phyloP scores from a whole-genome alignment of 2,329 filamentous ascomycete species.

The Fusarium armeniacum region DNA sequence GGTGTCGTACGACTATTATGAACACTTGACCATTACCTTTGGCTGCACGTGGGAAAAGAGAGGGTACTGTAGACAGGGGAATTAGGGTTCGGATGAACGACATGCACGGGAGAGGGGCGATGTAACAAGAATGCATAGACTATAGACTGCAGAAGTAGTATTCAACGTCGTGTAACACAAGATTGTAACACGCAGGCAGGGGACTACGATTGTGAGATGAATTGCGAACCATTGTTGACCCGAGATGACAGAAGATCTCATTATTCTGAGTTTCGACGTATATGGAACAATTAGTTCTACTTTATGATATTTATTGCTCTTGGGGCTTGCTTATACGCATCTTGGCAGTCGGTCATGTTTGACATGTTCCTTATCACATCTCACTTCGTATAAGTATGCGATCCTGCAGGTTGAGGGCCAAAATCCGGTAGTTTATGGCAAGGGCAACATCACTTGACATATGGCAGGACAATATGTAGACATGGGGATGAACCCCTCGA shows the following conservation, averaged over 20 bases:
- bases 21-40: conserved; percentile 17
- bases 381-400: conserved; percentile 8
- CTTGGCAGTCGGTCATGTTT: conserved; percentile 7
- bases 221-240: not conserved
- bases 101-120: conserved; percentile 10
- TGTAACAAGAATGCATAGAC: conserved; percentile 14
- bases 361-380: conserved; percentile 19
- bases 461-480: conserved; percentile 6
- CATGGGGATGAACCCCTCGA: conserved; percentile 14
- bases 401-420: conserved; percentile 23
- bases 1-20: conserved; percentile 31
- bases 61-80: conserved; percentile 15
- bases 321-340: not conserved
- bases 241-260: not conserved
- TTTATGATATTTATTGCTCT: conserved; percentile 12
- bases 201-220: not conserved
- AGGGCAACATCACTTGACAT: conserved; percentile 4
- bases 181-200: not conserved
- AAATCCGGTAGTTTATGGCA: conserved; percentile 3
- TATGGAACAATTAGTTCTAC: not conserved
- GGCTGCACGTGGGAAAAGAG: conserved; percentile 31
- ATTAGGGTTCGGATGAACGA: conserved; percentile 30
- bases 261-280: not conserved
- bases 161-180: not conserved
- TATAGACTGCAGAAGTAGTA: not conserved